phyloP scores from a whole-genome alignment of 305 asterid genomes.

The Fraxinus greggii region DNA sequence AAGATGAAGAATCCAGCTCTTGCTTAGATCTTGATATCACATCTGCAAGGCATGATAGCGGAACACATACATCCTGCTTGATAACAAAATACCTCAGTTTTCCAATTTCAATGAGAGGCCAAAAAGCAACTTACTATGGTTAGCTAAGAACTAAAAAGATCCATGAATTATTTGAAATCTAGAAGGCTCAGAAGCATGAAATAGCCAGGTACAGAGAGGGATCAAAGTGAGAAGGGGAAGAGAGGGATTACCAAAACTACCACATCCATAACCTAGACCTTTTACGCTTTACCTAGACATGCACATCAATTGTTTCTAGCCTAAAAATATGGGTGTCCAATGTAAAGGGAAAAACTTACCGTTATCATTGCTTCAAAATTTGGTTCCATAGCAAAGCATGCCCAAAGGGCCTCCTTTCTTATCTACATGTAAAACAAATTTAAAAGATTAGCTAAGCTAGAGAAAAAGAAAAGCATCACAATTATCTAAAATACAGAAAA shows the following conservation, averaged over 20 bases:
- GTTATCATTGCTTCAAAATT: slow-evolving; percentile 79
- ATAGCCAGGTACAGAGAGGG: neutral
- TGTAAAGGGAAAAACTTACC: slow-evolving; percentile 37
- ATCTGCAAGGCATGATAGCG: slow-evolving; percentile 81
- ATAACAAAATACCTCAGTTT: neutral
- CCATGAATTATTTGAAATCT: neutral
- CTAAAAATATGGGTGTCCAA: slow-evolving; percentile 3
- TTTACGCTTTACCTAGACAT: neutral
- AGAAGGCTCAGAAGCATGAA: neutral
- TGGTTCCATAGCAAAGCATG: slow-evolving; percentile 93
- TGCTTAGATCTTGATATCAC: slow-evolving; percentile 75
- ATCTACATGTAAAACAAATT: slow-evolving; percentile 44
- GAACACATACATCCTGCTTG: slow-evolving; percentile 92
- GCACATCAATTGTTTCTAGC: neutral
- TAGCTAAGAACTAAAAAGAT: neutral
- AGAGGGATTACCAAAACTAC: neutral
- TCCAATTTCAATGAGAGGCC: neutral
- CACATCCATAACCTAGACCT: neutral
- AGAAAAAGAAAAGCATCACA: slow-evolving; percentile 2
- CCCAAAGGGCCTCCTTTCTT: slow-evolving; percentile 99
- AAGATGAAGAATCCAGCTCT: slow-evolving; percentile 72
- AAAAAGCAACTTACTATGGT: neutral
- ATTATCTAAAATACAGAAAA: neutral
- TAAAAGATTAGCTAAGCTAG: slow-evolving; percentile 10
- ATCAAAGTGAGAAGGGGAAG: neutral